Evolutionary conservation across 2,329 filamentous ascomycete genomes (phyloP).

Genomic region (Zymoseptoria crescenta): DNA sequence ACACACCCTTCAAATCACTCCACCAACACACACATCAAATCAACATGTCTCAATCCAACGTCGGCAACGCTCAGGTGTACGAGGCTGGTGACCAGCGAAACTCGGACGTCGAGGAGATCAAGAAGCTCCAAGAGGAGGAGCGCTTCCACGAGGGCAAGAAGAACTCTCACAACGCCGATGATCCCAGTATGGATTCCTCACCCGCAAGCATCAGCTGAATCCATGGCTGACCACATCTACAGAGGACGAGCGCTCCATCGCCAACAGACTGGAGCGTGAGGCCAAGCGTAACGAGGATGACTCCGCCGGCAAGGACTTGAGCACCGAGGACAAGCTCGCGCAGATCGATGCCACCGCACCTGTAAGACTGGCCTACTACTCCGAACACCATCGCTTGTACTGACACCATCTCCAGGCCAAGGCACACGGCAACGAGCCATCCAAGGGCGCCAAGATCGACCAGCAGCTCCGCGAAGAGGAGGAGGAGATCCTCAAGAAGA

Average conservation of each 20-base stretch:
- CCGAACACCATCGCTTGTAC: neutral
- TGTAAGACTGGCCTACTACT: conserved; percentile 19
- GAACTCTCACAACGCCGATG: conserved; percentile 59
- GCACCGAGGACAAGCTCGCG: conserved; percentile 30
- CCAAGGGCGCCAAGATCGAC: conserved; percentile 64
- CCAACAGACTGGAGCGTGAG: conserved; percentile 62
- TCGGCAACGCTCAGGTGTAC: conserved; percentile 60
- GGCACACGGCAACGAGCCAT: conserved; percentile 65
- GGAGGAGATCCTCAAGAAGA: conserved; percentile 54
- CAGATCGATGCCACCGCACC: conserved; percentile 54
- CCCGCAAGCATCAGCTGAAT: neutral
- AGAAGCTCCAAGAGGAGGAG: conserved; percentile 42
- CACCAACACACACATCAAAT: neutral
- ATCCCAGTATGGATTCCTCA: conserved; percentile 56
- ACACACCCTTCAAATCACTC: neutral
- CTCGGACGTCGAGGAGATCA: conserved; percentile 33
- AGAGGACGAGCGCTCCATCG: conserved; percentile 66
- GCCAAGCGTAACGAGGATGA: conserved; percentile 43
- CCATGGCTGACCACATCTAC: neutral
- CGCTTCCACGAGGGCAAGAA: conserved; percentile 65
- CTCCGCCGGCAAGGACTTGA: conserved; percentile 30
- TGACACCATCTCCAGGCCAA: conserved; percentile 41
- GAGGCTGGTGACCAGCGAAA: conserved; percentile 68
- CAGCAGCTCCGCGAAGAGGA: conserved; percentile 62
- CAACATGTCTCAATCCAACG: conserved; percentile 44